Evolutionary conservation across 1,139 yeast genomes (phyloP).

Genomic region (Debaryomycetaceae sp.): DNA sequence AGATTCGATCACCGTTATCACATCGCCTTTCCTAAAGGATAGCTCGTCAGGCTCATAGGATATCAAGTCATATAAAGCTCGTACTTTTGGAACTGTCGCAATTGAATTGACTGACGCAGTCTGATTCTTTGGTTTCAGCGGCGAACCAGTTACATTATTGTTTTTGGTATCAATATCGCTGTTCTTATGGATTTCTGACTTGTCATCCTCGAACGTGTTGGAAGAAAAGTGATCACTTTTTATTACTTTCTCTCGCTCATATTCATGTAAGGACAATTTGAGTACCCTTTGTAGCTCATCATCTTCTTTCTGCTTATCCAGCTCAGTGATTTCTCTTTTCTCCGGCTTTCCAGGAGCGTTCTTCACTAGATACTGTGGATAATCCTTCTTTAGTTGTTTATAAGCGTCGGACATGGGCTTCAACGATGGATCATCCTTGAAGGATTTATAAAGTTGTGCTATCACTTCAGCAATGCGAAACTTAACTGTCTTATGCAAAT

Average conservation of each 20-base stretch:
- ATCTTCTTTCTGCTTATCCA: conserved; percentile 62
- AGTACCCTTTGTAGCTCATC: conserved; percentile 77
- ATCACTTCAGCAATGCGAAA: conserved; percentile 63
- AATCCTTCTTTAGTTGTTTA: conserved; percentile 36
- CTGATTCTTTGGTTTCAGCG: conserved; percentile 2
- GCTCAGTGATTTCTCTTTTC: conserved; percentile 47
- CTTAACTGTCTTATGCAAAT: conserved; percentile 68
- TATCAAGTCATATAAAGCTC: conserved; percentile 79
- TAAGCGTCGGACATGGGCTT: conserved; percentile 66
- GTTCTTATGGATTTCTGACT: not conserved
- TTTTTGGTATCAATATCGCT: not conserved
- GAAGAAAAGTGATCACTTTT: conserved; percentile 29
- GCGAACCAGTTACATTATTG: not conserved
- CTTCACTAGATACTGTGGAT: conserved; percentile 38
- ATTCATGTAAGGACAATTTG: conserved; percentile 71
- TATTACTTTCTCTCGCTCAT: conserved; percentile 37
- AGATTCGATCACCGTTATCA: conserved; percentile 80
- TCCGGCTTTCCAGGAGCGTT: conserved; percentile 48
- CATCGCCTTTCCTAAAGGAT: conserved; percentile 69
- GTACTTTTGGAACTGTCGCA: conserved; percentile 61
- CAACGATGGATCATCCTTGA: conserved; percentile 71
- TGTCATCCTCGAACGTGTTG: conserved; percentile 8
- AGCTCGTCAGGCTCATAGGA: conserved; percentile 71
- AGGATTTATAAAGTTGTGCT: conserved; percentile 55
- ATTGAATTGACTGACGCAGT: conserved; percentile 28